Evolutionary conservation across 73 alveolate genomes (phyloP).

Genomic region (Effrenium voratum): DNA sequence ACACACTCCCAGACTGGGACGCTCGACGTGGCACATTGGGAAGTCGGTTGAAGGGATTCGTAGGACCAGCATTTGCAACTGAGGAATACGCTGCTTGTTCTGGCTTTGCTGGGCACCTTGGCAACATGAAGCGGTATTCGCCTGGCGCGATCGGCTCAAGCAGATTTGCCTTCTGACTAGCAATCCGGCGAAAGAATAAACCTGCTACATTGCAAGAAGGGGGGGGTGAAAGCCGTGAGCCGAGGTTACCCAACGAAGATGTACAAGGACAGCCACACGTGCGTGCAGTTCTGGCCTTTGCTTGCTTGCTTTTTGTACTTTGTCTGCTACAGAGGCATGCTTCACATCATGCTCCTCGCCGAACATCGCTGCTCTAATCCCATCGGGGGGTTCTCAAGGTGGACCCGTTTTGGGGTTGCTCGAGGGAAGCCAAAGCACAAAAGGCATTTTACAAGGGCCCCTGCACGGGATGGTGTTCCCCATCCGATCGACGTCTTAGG

Average conservation of each 20-base stretch:
- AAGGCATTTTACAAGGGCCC: no score
- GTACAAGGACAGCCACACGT: constrained; percentile 48
- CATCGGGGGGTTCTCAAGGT: no score
- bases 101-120: constrained; percentile 33
- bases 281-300: constrained; percentile 86
- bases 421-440: no score
- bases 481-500: background rate
- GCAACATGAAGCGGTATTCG: background rate
- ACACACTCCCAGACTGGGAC: no score
- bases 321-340: constrained; percentile 83
- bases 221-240: background rate
- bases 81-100: constrained; percentile 43
- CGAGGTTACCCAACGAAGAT: constrained; percentile 76
- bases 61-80: no score
- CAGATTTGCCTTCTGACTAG: background rate
- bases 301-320: constrained; percentile 61
- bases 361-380: no score
- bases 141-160: background rate
- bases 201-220: background rate
- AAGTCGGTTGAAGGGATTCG: no score
- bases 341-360: constrained; percentile 52
- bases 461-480: no score
- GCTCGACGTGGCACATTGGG: no score
- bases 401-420: background rate
- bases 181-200: background rate